Conservation (phyloP, 495 filamentous ascomycete species). For the Penicillium canescens region DNA sequence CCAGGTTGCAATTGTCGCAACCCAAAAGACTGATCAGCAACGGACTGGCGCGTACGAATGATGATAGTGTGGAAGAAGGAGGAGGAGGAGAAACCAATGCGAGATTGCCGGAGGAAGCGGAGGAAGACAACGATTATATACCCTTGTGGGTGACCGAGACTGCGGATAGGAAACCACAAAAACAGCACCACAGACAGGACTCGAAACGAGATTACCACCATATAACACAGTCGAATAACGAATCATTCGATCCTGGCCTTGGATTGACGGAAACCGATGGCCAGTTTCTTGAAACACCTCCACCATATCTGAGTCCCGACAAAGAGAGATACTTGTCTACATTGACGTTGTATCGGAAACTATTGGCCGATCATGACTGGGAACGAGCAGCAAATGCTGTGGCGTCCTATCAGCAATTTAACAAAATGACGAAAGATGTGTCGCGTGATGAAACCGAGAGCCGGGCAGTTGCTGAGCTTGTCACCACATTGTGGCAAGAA, state of each 20-base stretch:
- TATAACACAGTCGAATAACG: not conserved
- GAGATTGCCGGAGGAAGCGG: not conserved
- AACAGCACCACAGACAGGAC: not conserved
- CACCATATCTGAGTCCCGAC: constrained; percentile 6
- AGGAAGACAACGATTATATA: constrained; percentile 5
- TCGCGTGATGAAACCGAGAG: constrained; percentile 23
- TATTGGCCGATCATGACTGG: constrained; percentile 20
- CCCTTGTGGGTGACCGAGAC: constrained; percentile 6
- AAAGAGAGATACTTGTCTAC: constrained; percentile 15
- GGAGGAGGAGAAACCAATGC: not conserved
- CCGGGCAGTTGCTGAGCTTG: constrained; percentile 40
- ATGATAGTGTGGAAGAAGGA: constrained; percentile 8
- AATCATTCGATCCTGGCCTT: too few relatives aligned
- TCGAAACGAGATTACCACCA: not conserved
- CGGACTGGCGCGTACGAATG: constrained; percentile 21
- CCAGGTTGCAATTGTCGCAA: constrained; percentile 21
- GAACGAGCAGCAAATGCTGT: constrained; percentile 15
- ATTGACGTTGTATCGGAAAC: constrained; percentile 12
- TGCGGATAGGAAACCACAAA: constrained; percentile 2
- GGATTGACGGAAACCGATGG: too few relatives aligned
- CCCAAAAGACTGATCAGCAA: constrained; percentile 35
- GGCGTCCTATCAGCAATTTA: constrained; percentile 5
- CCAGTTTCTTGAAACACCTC: not conserved
- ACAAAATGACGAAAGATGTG: constrained; percentile 5
- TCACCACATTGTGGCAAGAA: constrained; percentile 40